Conservation (phyloP, 192 early-diverging fungal species). For the Phlyctochytrium bullatum region DNA sequence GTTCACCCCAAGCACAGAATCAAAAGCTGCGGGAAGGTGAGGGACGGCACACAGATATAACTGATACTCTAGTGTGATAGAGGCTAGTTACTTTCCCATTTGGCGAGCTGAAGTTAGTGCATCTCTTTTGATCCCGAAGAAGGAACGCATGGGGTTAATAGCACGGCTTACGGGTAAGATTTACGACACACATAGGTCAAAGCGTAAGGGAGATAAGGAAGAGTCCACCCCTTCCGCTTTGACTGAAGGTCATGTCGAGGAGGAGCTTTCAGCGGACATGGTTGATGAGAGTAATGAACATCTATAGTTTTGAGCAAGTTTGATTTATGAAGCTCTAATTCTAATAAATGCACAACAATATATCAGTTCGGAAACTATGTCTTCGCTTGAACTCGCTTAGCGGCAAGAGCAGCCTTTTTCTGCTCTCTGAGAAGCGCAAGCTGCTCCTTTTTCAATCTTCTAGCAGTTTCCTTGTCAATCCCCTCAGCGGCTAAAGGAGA, state of each 20-base stretch:
- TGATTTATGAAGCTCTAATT: neutral
- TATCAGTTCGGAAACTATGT: neutral
- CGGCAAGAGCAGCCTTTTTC: constrained; percentile 27
- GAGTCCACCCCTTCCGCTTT: neutral
- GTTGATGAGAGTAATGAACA: neutral
- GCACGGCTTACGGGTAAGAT: constrained; percentile 38
- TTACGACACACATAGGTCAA: neutral
- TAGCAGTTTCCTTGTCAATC: constrained; percentile 12
- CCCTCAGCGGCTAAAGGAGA: too few relatives aligned
- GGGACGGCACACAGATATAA: constrained; percentile 4
- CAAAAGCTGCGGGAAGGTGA: constrained; percentile 27
- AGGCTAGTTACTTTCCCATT: constrained; percentile 39
- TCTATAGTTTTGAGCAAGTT: too few relatives aligned
- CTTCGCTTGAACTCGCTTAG: constrained; percentile 2
- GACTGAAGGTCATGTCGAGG: neutral
- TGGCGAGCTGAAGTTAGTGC: constrained; percentile 48
- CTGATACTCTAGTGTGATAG: constrained; percentile 19
- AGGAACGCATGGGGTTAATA: constrained; percentile 41
- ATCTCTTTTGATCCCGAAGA: constrained; percentile 51
- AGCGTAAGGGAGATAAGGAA: neutral
- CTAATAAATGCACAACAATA: neutral
- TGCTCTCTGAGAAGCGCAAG: constrained; percentile 19
- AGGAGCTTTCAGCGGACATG: neutral
- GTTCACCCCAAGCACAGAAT: constrained; percentile 38
- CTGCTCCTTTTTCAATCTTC: constrained; percentile 8